These are phyloP conservation scores for Aspergillus hancockii DNA, from an alignment of 495 filamentous ascomycete genomes.

Conservation along the genomic window DNA sequence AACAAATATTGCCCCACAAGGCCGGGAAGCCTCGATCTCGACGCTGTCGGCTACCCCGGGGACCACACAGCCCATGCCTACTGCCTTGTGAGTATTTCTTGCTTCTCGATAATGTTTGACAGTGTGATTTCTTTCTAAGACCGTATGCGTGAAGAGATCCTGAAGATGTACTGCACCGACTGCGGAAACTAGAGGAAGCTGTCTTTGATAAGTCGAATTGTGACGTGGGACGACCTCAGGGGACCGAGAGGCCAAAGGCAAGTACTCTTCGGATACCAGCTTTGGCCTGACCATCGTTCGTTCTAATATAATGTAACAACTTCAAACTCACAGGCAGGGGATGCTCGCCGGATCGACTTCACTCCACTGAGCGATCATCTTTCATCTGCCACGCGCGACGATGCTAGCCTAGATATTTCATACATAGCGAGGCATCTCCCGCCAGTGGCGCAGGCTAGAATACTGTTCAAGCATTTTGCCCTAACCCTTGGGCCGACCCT, in stretches of 20 bases:
- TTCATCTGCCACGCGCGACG: neutral
- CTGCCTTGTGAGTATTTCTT: neutral
- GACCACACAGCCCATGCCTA: neutral
- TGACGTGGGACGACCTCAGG: neutral
- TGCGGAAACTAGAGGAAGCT: neutral
- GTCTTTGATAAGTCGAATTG: neutral
- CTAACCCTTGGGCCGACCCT: conserved; percentile 24
- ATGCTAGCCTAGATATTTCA: neutral
- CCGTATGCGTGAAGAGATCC: neutral
- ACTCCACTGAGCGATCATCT: neutral
- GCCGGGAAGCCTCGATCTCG: neutral
- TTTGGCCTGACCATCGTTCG: neutral
- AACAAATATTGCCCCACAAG: neutral
- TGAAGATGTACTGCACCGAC: neutral
- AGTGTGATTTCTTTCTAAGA: neutral
- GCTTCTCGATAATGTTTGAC: neutral
- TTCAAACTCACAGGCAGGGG: neutral
- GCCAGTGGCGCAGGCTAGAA: conserved; percentile 24
- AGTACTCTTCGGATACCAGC: neutral
- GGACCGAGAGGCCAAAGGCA: neutral
- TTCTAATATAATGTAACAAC: too few relatives aligned
- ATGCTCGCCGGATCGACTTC: neutral
- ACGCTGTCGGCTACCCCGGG: too few relatives aligned
- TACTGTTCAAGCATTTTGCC: conserved; percentile 28
- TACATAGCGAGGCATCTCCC: conserved; percentile 17